Conservation (phyloP, 1,284 basidiomycete genomes). For the Leccinum huronense region DNA sequence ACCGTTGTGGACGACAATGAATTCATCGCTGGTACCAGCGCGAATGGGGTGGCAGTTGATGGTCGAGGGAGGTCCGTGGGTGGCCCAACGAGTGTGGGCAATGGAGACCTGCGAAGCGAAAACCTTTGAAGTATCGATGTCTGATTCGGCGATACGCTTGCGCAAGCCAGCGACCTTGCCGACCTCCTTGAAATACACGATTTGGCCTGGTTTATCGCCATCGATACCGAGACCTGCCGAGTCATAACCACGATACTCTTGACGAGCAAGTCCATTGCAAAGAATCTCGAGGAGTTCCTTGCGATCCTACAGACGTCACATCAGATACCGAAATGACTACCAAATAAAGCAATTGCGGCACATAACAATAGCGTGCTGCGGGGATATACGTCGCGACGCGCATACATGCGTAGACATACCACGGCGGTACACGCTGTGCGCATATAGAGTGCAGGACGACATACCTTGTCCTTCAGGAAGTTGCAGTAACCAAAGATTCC, state of each 20-base stretch:
- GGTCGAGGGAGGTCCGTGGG: slow-evolving; percentile 90
- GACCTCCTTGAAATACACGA: slow-evolving; percentile 96
- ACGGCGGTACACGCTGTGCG: neutral
- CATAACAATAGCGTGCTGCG: neutral
- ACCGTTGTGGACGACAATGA: slow-evolving; percentile 97
- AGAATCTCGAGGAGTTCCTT: slow-evolving; percentile 92
- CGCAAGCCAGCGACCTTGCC: slow-evolving; percentile 96
- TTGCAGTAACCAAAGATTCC: slow-evolving; percentile 97
- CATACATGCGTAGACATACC: slow-evolving; percentile 17
- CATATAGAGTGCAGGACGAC: slow-evolving; percentile 24
- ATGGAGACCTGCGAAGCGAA: slow-evolving; percentile 92
- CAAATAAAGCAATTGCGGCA: slow-evolving; percentile 21
- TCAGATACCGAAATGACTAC: slow-evolving; percentile 22
- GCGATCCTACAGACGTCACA: slow-evolving; percentile 64
- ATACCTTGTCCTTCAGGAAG: slow-evolving; percentile 88
- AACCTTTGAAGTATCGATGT: slow-evolving; percentile 78
- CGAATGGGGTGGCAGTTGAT: slow-evolving; percentile 96
- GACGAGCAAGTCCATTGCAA: slow-evolving; percentile 87
- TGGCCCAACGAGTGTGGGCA: slow-evolving; percentile 99
- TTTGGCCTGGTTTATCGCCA: slow-evolving; percentile 80
- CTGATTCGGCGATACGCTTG: slow-evolving; percentile 83
- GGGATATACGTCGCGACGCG: slow-evolving; percentile 5
- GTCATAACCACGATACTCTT: slow-evolving; percentile 99
- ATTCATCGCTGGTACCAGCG: slow-evolving; percentile 81
- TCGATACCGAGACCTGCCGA: slow-evolving; percentile 96